Evolutionary conservation across 1,284 basidiomycete genomes (phyloP), one percentile per base, ranked within the genome.

Genomic region (Erythrobasidium hasegawianum): DNA sequence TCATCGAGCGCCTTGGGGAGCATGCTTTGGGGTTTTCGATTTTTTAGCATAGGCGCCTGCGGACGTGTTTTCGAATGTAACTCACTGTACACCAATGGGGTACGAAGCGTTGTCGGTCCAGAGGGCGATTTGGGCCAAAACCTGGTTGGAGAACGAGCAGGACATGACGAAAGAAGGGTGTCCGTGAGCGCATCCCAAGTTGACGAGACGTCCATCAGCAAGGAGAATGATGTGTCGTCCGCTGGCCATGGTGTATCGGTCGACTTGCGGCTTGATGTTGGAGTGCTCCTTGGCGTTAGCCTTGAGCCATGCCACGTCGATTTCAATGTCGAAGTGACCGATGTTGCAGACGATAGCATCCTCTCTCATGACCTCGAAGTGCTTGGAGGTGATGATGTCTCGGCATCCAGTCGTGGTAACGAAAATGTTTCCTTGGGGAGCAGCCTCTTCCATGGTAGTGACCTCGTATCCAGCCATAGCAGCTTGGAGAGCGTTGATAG

Each of bases 391-490:
- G 81, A 99, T 96, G 80, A 99, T 98, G 80, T 98, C 96, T 77
- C 95, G 84, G 86, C 96, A 97, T 77, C 95, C 96, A 57, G 95
- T 98, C 76, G 94, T 97, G 76, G 95, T 98, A 72, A 99, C 93
- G 75, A 99, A 97, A 77, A 99, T 81, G 81, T 97, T 97, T 71
- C 85, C 81, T 55, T 88, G 86, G 70, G 84, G 81, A 64, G 93
- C 95, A 73, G 90, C 91, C 55, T 97, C 92, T 78, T 99, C 95
- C 94, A 99, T 97, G 64, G 92, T 94, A 72, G 88, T 88, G 71
- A 99, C 95, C 81, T 99, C 93, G 80, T 95, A 99, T 72, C 95
- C 96, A 75, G 92, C 92, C 96, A 99, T 99, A 69, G 93, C 93
- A 75, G 96, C 95, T 81, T 98, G 95, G 70, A 98, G 88, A 60